phyloP scores from a whole-genome alignment of 2,329 filamentous ascomycete species.

The Scortechinia acanthostroma region DNA sequence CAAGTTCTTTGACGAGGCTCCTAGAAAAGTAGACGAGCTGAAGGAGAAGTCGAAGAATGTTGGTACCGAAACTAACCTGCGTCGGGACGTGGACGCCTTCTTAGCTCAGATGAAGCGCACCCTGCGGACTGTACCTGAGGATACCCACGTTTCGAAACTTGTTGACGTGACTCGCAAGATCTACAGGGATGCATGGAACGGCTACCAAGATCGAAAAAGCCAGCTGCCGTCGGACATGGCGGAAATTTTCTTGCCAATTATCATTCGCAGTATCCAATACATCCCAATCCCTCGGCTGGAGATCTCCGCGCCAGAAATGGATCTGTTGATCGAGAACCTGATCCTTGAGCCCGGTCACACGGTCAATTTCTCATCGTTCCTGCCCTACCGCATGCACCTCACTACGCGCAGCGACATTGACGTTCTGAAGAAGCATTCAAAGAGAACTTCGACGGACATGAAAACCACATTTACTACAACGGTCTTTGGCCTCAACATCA shows the following conservation, averaged over 20 bases:
- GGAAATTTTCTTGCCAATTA: slow-evolving; percentile 54
- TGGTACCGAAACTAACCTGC: slow-evolving; percentile 15
- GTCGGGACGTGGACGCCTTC: slow-evolving; percentile 48
- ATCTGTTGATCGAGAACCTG: slow-evolving; percentile 59
- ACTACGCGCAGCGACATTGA: slow-evolving; percentile 61
- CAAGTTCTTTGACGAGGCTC: slow-evolving; percentile 51
- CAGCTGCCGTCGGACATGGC: slow-evolving; percentile 49
- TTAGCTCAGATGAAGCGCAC: slow-evolving; percentile 47
- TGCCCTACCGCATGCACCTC: slow-evolving; percentile 56
- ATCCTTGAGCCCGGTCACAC: slow-evolving; percentile 61
- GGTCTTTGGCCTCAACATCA: slow-evolving; percentile 54
- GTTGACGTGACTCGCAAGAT: background rate
- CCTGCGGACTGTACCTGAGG: slow-evolving; percentile 41
- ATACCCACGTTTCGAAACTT: slow-evolving; percentile 41
- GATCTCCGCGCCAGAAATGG: slow-evolving; percentile 55
- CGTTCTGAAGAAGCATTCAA: slow-evolving; percentile 49
- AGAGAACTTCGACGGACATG: slow-evolving; percentile 36
- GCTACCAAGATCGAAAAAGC: slow-evolving; percentile 32
- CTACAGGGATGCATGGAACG: background rate
- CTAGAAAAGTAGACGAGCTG: slow-evolving; percentile 12
- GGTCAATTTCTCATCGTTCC: slow-evolving; percentile 57
- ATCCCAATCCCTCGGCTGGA: slow-evolving; percentile 61
- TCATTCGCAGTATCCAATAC: slow-evolving; percentile 56
- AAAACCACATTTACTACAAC: slow-evolving; percentile 54
- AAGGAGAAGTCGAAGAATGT: slow-evolving; percentile 34